phyloP scores from a whole-genome alignment of 805 yeast species.

The Suhomyces pyralidae region DNA sequence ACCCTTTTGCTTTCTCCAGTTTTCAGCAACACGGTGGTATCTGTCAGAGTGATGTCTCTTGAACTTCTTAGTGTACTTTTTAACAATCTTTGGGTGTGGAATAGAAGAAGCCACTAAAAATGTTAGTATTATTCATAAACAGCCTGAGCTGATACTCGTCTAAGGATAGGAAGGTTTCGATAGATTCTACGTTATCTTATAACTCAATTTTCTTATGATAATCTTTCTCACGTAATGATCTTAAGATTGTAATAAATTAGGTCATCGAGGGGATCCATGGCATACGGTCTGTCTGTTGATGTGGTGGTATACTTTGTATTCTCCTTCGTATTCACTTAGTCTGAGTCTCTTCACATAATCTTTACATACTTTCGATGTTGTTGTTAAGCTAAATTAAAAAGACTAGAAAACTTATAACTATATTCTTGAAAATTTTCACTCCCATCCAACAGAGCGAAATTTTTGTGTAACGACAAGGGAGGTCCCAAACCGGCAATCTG shows the following conservation, averaged over 20 bases:
- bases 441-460: neutral
- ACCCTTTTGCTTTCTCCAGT: constrained; percentile 99
- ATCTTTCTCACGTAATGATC: neutral
- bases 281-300: neutral
- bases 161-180: neutral
- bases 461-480: neutral
- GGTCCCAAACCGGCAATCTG: neutral
- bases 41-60: constrained; percentile 99
- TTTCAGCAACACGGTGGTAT: constrained; percentile 95
- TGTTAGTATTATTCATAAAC: constrained; percentile 19
- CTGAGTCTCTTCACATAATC: neutral
- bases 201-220: no score
- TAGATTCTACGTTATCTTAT: neutral
- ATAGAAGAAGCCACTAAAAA: constrained; percentile 85
- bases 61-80: constrained; percentile 98
- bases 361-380: constrained; percentile 11
- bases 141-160: neutral
- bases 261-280: neutral
- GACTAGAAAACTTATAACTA: constrained; percentile 1
- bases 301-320: neutral
- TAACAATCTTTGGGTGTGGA: constrained; percentile 99
- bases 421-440: constrained; percentile 7
- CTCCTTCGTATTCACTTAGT: neutral
- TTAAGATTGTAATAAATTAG: neutral
- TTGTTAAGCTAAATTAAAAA: constrained; percentile 8